Percentiles rank a stretch among this genome's conserved stretches.
Conservation (phyloP, 305 asterid genomes). For the Solanum hybrid region DNA sequence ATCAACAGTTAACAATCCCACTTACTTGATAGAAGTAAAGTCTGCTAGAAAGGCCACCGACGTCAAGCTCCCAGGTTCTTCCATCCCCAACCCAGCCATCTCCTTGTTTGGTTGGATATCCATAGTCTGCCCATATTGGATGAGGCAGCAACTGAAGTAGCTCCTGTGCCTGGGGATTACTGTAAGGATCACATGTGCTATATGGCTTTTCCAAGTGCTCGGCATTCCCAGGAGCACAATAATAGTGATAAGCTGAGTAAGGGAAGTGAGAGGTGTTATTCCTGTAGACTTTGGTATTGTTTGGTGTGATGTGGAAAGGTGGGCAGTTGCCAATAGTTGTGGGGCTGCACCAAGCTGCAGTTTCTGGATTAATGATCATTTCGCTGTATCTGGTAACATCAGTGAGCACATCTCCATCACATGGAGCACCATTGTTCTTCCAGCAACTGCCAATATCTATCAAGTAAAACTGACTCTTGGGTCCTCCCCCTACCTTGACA, state of each 20-base stretch:
- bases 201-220: slow-evolving; percentile 45
- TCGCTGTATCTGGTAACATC: slow-evolving; percentile 70
- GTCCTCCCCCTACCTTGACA: slow-evolving; percentile 58
- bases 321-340: slow-evolving; percentile 45
- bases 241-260: slow-evolving; percentile 62
- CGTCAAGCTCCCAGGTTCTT: slow-evolving; percentile 63
- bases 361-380: slow-evolving; percentile 63
- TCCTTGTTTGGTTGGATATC: slow-evolving; percentile 60
- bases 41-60: slow-evolving; percentile 59
- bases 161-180: slow-evolving; percentile 77
- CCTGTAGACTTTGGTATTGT: slow-evolving; percentile 35
- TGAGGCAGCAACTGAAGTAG: slow-evolving; percentile 67
- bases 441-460: slow-evolving; percentile 79
- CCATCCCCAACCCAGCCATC: slow-evolving; percentile 64
- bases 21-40: slow-evolving; percentile 71
- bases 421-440: slow-evolving; percentile 61
- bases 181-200: slow-evolving; percentile 62
- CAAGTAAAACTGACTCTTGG: slow-evolving; percentile 71
- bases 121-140: slow-evolving; percentile 64
- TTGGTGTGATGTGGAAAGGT: slow-evolving; percentile 57
- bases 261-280: slow-evolving; percentile 56
- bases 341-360: slow-evolving; percentile 59
- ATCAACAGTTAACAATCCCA: neutral
- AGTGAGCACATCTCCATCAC: slow-evolving; percentile 52
- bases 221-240: slow-evolving; percentile 78